These are phyloP conservation scores for Cladosporium sp. DNA, from an alignment of 2,329 filamentous ascomycete genomes.

Conservation along the genomic window DNA sequence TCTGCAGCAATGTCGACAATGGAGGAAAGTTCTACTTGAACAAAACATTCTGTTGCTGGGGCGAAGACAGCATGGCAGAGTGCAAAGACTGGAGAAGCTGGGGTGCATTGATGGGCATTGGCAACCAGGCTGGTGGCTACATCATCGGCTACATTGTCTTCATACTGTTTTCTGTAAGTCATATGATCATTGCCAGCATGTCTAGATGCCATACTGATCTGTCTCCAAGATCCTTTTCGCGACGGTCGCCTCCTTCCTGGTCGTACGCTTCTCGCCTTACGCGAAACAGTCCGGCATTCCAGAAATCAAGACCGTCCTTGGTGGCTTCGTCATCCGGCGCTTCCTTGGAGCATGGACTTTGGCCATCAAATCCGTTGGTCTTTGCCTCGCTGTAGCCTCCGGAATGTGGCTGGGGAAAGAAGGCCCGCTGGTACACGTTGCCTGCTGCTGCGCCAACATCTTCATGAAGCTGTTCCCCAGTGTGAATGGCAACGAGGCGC, in stretches of 20 bases:
- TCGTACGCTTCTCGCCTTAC: constrained; percentile 80
- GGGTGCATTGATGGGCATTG: constrained; percentile 71
- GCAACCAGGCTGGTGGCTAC: constrained; percentile 69
- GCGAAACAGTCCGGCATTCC: constrained; percentile 95
- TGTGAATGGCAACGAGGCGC: constrained; percentile 86
- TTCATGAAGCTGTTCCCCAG: constrained; percentile 85
- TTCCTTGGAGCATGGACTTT: constrained; percentile 89
- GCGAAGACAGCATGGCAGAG: constrained; percentile 75
- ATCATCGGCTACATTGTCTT: constrained; percentile 87
- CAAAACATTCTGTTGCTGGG: constrained; percentile 88
- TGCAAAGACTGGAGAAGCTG: constrained; percentile 87
- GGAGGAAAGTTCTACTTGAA: constrained; percentile 83
- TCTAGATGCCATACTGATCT: constrained; percentile 28
- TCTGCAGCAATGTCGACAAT: constrained; percentile 73
- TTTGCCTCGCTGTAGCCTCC: constrained; percentile 88
- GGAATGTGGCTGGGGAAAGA: constrained; percentile 98
- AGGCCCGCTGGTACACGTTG: constrained; percentile 91
- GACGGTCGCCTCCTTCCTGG: constrained; percentile 72
- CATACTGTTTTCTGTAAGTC: constrained; percentile 73
- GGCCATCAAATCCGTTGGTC: constrained; percentile 80
- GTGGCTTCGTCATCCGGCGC: constrained; percentile 85
- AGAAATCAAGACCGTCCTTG: constrained; percentile 94
- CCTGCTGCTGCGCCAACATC: constrained; percentile 91
- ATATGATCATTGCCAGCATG: neutral
- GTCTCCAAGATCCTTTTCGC: constrained; percentile 69